phyloP scores from a whole-genome alignment of 2,329 filamentous ascomycete species.

The Fusarium devonianum region DNA sequence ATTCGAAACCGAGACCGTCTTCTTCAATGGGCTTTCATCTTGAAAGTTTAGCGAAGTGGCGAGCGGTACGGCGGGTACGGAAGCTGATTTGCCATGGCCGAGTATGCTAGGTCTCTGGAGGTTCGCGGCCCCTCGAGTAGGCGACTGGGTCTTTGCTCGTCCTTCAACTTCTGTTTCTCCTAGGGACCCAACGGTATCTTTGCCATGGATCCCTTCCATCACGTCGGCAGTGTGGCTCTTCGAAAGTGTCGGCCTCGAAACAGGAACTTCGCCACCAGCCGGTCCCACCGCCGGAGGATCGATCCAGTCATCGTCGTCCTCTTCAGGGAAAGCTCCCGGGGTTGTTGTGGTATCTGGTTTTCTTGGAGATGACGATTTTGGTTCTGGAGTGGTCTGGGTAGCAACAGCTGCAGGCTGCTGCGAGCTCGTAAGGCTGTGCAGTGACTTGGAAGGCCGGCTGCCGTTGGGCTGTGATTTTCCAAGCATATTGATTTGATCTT shows the following conservation, averaged over 20 bases:
- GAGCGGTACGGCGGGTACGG: constrained; percentile 62
- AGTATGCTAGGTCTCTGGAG: constrained; percentile 32
- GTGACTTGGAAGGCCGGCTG: constrained; percentile 57
- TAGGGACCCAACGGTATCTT: constrained; percentile 55
- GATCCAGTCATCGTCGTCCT: constrained; percentile 67
- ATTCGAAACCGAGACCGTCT: constrained; percentile 68
- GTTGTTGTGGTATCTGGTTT: constrained; percentile 51
- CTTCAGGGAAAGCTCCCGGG: constrained; percentile 67
- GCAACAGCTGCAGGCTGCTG: constrained; percentile 42
- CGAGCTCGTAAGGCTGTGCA: constrained; percentile 48
- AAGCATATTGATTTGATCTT: constrained; percentile 86
- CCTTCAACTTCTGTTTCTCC: constrained; percentile 41
- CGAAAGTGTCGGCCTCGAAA: constrained; percentile 58
- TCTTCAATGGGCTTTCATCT: constrained; percentile 55
- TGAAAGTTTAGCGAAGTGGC: constrained; percentile 21
- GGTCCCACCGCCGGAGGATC: constrained; percentile 54
- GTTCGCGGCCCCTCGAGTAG: constrained; percentile 13
- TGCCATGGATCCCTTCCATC: constrained; percentile 63
- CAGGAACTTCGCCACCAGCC: constrained; percentile 36
- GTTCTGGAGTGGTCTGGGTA: constrained; percentile 42
- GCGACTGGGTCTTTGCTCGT: constrained; percentile 18
- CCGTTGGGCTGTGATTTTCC: constrained; percentile 63
- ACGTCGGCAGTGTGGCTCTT: constrained; percentile 70
- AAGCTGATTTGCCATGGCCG: constrained; percentile 66
- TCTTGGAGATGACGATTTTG: constrained; percentile 42